These are phyloP conservation scores for Zoysia pacifica DNA, from an alignment of 176 grass and related monocot species.

Conservation along the genomic window DNA sequence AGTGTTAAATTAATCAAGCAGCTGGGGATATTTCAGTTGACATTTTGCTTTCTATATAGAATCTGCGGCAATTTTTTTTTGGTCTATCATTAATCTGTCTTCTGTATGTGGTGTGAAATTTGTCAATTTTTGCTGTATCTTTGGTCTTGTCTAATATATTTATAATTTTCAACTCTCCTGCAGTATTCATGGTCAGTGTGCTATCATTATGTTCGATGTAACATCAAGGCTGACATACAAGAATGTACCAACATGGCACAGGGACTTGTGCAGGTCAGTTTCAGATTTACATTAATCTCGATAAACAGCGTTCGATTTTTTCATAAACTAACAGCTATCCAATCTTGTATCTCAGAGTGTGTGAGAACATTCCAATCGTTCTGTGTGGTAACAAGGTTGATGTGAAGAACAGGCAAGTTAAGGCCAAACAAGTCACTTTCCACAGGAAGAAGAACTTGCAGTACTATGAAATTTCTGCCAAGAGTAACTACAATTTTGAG, in stretches of 20 bases:
- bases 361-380: slow-evolving; percentile 76
- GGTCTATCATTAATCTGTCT: background rate
- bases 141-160: background rate
- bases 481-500: slow-evolving; percentile 88
- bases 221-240: slow-evolving; percentile 76
- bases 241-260: slow-evolving; percentile 75
- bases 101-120: background rate
- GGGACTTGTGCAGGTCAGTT: slow-evolving; percentile 67
- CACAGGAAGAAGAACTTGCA: slow-evolving; percentile 83
- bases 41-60: background rate
- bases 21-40: background rate
- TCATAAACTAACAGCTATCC: background rate
- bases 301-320: background rate
- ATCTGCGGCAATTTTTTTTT: no score
- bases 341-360: slow-evolving; percentile 46
- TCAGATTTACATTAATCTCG: background rate
- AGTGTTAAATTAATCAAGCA: background rate
- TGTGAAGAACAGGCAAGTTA: slow-evolving; percentile 73
- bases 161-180: background rate
- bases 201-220: slow-evolving; percentile 80
- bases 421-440: slow-evolving; percentile 76
- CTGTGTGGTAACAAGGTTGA: slow-evolving; percentile 82
- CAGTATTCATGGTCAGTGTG: slow-evolving; percentile 76
- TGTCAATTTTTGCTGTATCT: background rate
- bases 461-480: slow-evolving; percentile 81